phyloP scores from a whole-genome alignment of 2,329 filamentous ascomycete genomes.

The Incumbomyces delicatus region DNA sequence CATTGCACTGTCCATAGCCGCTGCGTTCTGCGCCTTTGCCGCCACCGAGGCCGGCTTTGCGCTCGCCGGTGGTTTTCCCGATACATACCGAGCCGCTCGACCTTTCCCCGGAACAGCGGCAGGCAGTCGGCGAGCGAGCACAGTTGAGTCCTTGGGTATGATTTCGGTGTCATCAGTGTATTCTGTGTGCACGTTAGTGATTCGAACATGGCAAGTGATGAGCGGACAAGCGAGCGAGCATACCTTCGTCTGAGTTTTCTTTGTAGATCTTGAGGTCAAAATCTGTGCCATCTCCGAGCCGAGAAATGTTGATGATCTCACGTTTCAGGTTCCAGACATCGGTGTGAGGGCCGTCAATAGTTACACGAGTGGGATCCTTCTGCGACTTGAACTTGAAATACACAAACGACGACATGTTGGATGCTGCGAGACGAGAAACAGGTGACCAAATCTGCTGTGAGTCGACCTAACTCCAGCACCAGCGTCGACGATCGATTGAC shows the following conservation, averaged over 20 bases:
- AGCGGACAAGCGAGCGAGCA: not conserved
- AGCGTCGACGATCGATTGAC: no score
- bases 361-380: conserved; percentile 86
- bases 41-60: conserved; percentile 53
- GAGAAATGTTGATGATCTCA: conserved; percentile 92
- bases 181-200: conserved; percentile 45
- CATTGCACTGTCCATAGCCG: conserved; percentile 64
- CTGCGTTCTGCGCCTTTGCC: conserved; percentile 21
- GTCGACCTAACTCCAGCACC: no score
- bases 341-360: conserved; percentile 95
- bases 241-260: conserved; percentile 82
- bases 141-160: conserved; percentile 87
- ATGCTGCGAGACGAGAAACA: not conserved
- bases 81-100: conserved; percentile 86
- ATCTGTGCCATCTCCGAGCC: conserved; percentile 87
- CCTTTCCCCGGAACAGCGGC: conserved; percentile 78
- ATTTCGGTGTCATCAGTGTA: conserved; percentile 98
- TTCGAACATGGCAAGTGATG: no score
- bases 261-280: conserved; percentile 93
- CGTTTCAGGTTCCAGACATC: conserved; percentile 98
- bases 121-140: conserved; percentile 78
- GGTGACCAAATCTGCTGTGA: no score
- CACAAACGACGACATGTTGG: conserved; percentile 83
- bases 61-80: conserved; percentile 84
- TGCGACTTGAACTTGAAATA: conserved; percentile 99